Evolutionary conservation across 257 asterid genomes (phyloP).

Genomic region (Solanum infundibuliforme): DNA sequence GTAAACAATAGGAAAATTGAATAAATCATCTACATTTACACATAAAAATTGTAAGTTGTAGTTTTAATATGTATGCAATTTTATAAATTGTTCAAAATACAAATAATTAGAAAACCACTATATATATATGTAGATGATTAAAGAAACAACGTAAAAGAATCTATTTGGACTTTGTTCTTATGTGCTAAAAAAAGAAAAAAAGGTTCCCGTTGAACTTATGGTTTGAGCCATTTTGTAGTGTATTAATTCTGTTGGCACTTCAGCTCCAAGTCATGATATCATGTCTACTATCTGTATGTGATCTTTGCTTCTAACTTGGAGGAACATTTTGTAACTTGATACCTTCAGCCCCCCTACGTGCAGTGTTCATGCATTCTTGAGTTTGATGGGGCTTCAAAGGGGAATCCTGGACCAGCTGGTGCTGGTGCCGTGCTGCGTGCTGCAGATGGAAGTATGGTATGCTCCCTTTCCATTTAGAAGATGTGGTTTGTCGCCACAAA

Average conservation of each 20-base stretch:
- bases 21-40: neutral
- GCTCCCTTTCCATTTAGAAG: neutral
- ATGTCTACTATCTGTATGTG: neutral
- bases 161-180: neutral
- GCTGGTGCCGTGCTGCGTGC: slow-evolving; percentile 86
- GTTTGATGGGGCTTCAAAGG: slow-evolving; percentile 97
- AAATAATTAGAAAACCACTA: no score
- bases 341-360: slow-evolving; percentile 17
- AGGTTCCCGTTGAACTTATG: neutral
- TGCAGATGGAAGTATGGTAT: slow-evolving; percentile 84
- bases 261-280: neutral
- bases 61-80: no score
- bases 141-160: neutral
- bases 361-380: slow-evolving; percentile 77
- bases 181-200: neutral
- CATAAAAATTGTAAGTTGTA: no score
- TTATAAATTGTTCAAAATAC: no score
- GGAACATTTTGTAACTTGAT: slow-evolving; percentile 1
- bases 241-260: neutral
- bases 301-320: neutral
- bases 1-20: neutral
- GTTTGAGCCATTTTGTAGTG: neutral
- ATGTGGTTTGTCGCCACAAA: neutral
- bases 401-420: slow-evolving; percentile 96
- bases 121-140: neutral